Evolutionary conservation across 352 stramenopile genomes (phyloP), one percentile per base, ranked within the genome.

Genomic region (Phytophthora megakarya): DNA sequence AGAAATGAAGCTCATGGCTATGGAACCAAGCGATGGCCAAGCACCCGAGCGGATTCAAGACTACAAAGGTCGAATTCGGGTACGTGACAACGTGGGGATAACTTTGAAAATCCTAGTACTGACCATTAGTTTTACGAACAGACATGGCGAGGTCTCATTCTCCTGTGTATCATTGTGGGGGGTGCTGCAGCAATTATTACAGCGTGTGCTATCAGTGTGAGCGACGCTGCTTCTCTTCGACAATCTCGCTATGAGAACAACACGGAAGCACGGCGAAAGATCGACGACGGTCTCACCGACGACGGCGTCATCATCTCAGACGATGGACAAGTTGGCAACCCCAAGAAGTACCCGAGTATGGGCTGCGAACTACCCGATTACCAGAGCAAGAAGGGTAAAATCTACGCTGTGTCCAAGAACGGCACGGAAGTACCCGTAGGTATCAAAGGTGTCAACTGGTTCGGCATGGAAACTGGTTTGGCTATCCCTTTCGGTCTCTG

Each of bases 371-470:
- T 85, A 33, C 72, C 76, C 4, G 62, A 87, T 61, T 88, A 90
- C 45, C 53, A 75, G 21, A 88, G 80, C 67, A 89, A 89, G 60
- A 60, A 76, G 30, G 72, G 78, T 7, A 52, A 76, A 25, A 81
- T 88, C 51, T 65, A 67, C 5, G 75, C 75, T 0, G 72, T 84
- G 3, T 52, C 73, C 1, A 63, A 74, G 33, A 86, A 88, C 40
- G 80, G 80, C 39, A 87, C 75, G 0, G 79, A 88, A 43, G 63
- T 82, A 5, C 56, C 67, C 0, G 65, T 90, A 13, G 65, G 61
- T 23, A 77, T 90, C 51, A 90, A 90, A 28, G 81, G 81, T 5
- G 70, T 86, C 55, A 90, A 90, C 54, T 90, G 81, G 80, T 90
- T 88, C 61, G 81, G 81, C 28, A 90, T 90, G 81, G 81, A 90